Evolutionary conservation across 164 flowering plant species (phyloP), one percentile per base, ranked within the genome.

Genomic region (Annona squamosa): DNA sequence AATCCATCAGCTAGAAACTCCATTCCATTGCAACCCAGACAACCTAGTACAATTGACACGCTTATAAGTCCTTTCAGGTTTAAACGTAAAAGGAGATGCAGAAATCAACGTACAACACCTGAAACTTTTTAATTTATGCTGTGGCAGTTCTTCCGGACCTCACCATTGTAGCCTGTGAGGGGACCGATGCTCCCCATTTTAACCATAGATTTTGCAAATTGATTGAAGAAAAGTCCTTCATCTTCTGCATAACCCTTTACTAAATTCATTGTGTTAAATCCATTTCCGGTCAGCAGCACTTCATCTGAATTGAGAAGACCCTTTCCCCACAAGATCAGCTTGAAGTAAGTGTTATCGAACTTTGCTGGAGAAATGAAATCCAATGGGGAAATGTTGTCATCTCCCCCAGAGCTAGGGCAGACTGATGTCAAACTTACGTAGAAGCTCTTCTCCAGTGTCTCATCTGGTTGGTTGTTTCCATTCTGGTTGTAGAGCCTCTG

Each of bases 331-430:
- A 92, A 47, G 5, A 94, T 67, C 68, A 89, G 87, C 84, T 91
- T 90, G 88, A 87, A 94, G 79, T 94, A 94, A 63, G 82, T 82
- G 85, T 94, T 94, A 68, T 94, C 98, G 73, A 94, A 94, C 79
- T 71, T 86, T 47, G 76, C 78, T 0, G 97, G 98, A 9, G 93
- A 85, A 37, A 84, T 82, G n/a, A 85, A 72, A 76, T 94, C 98
- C 80, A 94, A 74, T 1, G 95, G 92, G 1, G 88, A 83, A 47
- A 94, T 83, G 84, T 82, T 92, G 79, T 84, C 89, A 82, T 94
- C 97, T 3, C 98, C 97, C 4, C 97, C 98, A 16, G 82, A 81
- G 76, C 57, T 77, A 5, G 97, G 98, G 72, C 98, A 94, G 2
- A 84, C 79, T 71, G 90, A 70, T 81, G 76, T 88, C 68, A 94